Base-by-base conservation (phyloP, 805 yeast genomes). In the Maudiozyma barnettii region DNA sequence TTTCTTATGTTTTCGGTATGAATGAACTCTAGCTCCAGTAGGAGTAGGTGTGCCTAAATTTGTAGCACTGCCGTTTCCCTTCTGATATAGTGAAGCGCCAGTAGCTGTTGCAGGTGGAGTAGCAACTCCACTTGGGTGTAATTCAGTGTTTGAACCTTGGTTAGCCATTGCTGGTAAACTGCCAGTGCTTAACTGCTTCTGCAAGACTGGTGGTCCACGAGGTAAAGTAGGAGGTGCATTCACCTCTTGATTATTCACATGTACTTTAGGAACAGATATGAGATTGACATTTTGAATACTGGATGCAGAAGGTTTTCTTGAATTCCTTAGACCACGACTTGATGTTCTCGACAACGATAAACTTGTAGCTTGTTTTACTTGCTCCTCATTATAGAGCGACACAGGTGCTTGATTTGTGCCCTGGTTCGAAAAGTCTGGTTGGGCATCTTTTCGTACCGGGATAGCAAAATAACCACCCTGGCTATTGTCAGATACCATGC, bases 391-490 rank as follows among this genome's bases (percentile, higher is more conserved):
- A 20, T 52, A 54, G 5, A 43, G 40, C 2, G 60, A 56, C 2
- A 54, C 48, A 41, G 54, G 59, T 8, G n/a, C 22, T 35, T 36
- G 40, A 29, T 20, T 18, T 14, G 23, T 36, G 13, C 26, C 35
- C 14, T 13, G 21, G 13, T 10, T 31, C 40, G 13, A 40, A 12
- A 18, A 40, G 18, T 40, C 35, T 13, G 20, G 30, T 40, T 47
- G 21, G n/a, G 38, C 22, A 37, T 50, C 50, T 21, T 45, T 52
- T 5, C 49, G 48, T 2, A 66, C 49, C 5, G 70, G 70, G 14
- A 66, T 54, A 1, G 66, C 65, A 50, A 66, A 66, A 43, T 66
- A 66, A 1, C 68, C 69, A 26, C 67, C 66, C 18, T 52, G 54
- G 41, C 66, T 61, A 4, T 54, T 55, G 3, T 53, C 61, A 12